Conservation (phyloP, 768 basidiomycete species). For the Amanita pseudoporphyria region DNA sequence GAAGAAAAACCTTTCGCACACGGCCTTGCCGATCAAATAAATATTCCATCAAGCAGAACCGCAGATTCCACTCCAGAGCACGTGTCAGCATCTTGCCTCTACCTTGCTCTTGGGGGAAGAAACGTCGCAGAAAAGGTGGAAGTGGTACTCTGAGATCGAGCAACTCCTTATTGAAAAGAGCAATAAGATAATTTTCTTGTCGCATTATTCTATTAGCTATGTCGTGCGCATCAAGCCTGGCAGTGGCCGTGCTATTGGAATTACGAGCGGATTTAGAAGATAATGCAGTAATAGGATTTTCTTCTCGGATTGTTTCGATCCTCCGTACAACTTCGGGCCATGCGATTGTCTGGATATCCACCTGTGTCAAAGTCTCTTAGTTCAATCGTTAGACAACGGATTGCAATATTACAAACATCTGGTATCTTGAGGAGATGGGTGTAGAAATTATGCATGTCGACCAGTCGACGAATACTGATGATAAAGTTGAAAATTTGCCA, state of each 20-base stretch:
- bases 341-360: conserved; percentile 94
- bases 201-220: conserved; percentile 96
- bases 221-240: conserved; percentile 95
- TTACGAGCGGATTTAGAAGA: conserved; percentile 47
- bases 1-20: conserved; percentile 87
- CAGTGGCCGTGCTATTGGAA: conserved; percentile 56
- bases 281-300: conserved; percentile 86
- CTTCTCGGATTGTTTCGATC: conserved; percentile 82
- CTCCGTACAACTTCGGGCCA: conserved; percentile 94
- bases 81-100: conserved; percentile 78
- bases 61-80: conserved; percentile 94
- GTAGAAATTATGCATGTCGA: conserved; percentile 95
- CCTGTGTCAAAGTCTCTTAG: conserved; percentile 34
- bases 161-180: conserved; percentile 94
- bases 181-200: conserved; percentile 97
- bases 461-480: conserved; percentile 63
- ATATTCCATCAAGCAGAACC: conserved; percentile 93
- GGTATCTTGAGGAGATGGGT: conserved; percentile 90
- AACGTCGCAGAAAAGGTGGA: conserved; percentile 45
- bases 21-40: conserved; percentile 85
- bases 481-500: conserved; percentile 84
- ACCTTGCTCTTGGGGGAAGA: conserved; percentile 43
- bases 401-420: conserved; percentile 49
- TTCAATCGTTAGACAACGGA: conserved; percentile 1
- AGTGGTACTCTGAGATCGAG: conserved; percentile 82